These are phyloP conservation scores for Diplodia seriata DNA, from an alignment of 2,329 filamentous ascomycete genomes.

Conservation along the genomic window DNA sequence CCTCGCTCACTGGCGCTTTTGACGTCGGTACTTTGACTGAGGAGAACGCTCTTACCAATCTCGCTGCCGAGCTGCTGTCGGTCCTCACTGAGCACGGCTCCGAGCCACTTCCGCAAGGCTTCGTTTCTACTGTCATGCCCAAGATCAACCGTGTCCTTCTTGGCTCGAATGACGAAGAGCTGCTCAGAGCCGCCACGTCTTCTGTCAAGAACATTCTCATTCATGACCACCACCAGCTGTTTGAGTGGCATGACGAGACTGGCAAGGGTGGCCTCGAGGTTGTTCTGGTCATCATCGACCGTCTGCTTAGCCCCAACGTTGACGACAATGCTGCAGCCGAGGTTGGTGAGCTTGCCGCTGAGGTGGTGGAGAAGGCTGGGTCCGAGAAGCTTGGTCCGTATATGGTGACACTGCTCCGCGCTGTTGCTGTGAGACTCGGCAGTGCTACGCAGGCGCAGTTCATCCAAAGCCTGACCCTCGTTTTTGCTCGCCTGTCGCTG, in stretches of 20 bases:
- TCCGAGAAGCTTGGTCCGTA: slow-evolving; percentile 90
- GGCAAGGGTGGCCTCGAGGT: slow-evolving; percentile 87
- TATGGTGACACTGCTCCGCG: slow-evolving; percentile 83
- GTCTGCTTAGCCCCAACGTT: slow-evolving; percentile 81
- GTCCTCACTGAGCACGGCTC: slow-evolving; percentile 82
- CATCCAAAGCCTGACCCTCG: slow-evolving; percentile 93
- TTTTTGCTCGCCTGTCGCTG: slow-evolving; percentile 89
- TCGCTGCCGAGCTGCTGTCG: slow-evolving; percentile 84
- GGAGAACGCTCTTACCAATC: slow-evolving; percentile 82
- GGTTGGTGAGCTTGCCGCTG: slow-evolving; percentile 90
- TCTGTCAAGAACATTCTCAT: slow-evolving; percentile 87
- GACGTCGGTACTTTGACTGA: slow-evolving; percentile 86
- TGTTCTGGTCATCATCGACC: slow-evolving; percentile 89
- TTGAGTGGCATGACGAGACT: slow-evolving; percentile 79
- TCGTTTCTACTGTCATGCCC: slow-evolving; percentile 83
- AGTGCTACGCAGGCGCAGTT: slow-evolving; percentile 85
- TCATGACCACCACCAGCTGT: slow-evolving; percentile 88
- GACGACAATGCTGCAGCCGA: slow-evolving; percentile 95
- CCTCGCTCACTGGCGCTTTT: slow-evolving; percentile 86
- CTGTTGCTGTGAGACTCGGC: slow-evolving; percentile 83
- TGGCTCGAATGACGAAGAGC: slow-evolving; percentile 82
- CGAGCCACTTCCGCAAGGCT: slow-evolving; percentile 84
- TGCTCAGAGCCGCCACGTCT: slow-evolving; percentile 85
- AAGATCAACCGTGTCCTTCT: slow-evolving; percentile 85
- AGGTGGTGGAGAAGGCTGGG: slow-evolving; percentile 94